phyloP scores from a whole-genome alignment of 805 yeast species.

The Myxozyma geophila region DNA sequence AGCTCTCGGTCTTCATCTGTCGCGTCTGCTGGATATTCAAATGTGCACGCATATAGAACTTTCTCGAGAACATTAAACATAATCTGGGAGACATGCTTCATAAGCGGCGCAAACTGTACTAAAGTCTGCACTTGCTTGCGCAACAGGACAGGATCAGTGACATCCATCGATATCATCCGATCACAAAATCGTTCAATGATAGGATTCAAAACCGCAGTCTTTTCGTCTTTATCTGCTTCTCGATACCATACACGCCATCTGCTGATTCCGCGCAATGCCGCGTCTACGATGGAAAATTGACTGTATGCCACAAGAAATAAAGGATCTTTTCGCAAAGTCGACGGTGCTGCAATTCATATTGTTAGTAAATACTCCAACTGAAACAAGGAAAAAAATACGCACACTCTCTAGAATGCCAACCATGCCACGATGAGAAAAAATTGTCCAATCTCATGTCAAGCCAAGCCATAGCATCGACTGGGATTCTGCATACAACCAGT shows the following conservation, averaged over 20 bases:
- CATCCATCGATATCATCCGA: conserved; percentile 67
- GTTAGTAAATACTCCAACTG: background rate
- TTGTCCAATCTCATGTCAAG: conserved; percentile 69
- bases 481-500: conserved; percentile 81
- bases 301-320: conserved; percentile 71
- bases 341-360: conserved; percentile 17
- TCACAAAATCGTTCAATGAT: conserved; percentile 66
- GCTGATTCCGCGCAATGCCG: conserved; percentile 87
- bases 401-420: conserved; percentile 50
- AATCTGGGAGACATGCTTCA: conserved; percentile 71
- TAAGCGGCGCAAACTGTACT: conserved; percentile 89
- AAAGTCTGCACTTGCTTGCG: conserved; percentile 88
- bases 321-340: conserved; percentile 55
- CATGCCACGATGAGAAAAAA: conserved; percentile 56
- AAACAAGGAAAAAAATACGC: background rate
- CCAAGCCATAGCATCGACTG: conserved; percentile 83
- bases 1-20: conserved; percentile 69
- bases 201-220: conserved; percentile 60
- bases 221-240: conserved; percentile 56
- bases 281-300: conserved; percentile 84
- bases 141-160: conserved; percentile 77
- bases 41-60: conserved; percentile 82
- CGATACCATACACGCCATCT: conserved; percentile 96
- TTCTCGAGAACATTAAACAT: conserved; percentile 86
- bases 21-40: conserved; percentile 68